A percentile compares a stretch with the other conserved stretches of the same genome.
phyloP scores from a whole-genome alignment of 768 basidiomycete species.

The Auriculariales sp. region DNA sequence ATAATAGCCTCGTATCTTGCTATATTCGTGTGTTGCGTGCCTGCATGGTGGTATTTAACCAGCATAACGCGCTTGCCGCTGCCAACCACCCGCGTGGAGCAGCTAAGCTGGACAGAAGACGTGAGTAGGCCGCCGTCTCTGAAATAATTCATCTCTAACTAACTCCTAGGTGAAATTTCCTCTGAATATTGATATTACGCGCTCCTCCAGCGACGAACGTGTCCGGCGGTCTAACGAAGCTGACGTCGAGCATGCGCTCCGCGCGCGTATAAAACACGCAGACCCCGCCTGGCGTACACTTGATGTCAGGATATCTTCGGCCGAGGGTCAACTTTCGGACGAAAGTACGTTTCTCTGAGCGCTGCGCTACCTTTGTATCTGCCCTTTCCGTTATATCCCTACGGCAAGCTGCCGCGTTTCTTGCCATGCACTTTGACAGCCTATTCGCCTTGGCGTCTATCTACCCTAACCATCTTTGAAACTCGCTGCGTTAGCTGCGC shows the following conservation, averaged over 20 bases:
- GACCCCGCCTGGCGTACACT: neutral
- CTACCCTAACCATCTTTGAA: too few species aligned
- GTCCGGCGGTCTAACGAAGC: neutral
- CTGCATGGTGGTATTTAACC: conserved; percentile 90
- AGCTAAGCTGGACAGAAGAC: conserved; percentile 20
- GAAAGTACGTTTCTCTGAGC: neutral
- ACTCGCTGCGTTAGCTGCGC: too few species aligned
- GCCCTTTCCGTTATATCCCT: too few species aligned
- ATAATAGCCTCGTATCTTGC: conserved; percentile 70
- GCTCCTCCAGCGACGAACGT: neutral
- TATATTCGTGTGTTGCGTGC: conserved; percentile 61
- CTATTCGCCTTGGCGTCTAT: too few species aligned
- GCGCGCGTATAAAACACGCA: neutral
- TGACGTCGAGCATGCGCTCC: neutral
- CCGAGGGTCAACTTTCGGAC: neutral
- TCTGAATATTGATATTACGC: neutral
- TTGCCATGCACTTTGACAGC: too few species aligned
- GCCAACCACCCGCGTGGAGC: conserved; percentile 43
- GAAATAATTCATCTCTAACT: neutral
- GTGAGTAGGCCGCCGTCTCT: neutral
- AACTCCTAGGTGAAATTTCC: neutral
- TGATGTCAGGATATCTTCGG: neutral
- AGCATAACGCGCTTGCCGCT: conserved; percentile 73
- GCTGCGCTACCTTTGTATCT: too few species aligned
- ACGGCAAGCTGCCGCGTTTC: too few species aligned